phyloP scores from a whole-genome alignment of 2,329 filamentous ascomycete genomes.

The Hymenoscyphus scutula region DNA sequence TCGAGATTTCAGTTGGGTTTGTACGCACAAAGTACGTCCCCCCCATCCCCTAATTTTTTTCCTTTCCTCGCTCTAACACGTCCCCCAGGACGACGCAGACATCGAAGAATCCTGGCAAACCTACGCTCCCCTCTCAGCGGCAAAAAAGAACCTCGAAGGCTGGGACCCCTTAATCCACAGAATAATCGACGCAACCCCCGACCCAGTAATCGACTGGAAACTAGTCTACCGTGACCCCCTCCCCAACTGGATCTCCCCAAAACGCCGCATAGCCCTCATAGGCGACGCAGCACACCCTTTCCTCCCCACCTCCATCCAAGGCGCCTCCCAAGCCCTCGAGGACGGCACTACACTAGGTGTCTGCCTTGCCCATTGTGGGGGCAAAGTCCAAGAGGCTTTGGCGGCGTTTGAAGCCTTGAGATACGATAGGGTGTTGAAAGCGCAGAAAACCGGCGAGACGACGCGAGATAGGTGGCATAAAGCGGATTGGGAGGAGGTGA shows the following conservation, averaged over 20 bases:
- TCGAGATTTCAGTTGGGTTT: constrained; percentile 53
- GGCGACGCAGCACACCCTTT: constrained; percentile 70
- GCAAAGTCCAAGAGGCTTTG: constrained; percentile 23
- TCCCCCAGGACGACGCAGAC: constrained; percentile 37
- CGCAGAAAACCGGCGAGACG: constrained; percentile 29
- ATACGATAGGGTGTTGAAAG: constrained; percentile 26
- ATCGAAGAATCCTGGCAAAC: constrained; percentile 46
- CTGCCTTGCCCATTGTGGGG: constrained; percentile 30
- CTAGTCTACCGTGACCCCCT: constrained; percentile 34
- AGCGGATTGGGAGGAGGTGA: constrained; percentile 28
- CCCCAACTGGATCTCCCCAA: constrained; percentile 30
- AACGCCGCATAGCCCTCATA: constrained; percentile 48
- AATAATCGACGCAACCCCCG: constrained; percentile 27
- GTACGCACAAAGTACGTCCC: constrained; percentile 45
- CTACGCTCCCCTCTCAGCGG: constrained; percentile 19
- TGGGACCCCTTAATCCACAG: constrained; percentile 31
- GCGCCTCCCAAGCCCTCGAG: constrained; percentile 40
- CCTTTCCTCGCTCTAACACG: constrained; percentile 1
- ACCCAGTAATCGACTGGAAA: constrained; percentile 34
- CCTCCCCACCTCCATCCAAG: constrained; percentile 42
- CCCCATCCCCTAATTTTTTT: not conserved
- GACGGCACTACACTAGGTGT: constrained; percentile 40
- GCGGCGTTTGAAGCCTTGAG: constrained; percentile 24
- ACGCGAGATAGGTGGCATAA: constrained; percentile 29
- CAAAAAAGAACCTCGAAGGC: constrained; percentile 22